Evolutionary conservation across 345 rosid genomes (phyloP), one percentile per base, ranked within the genome.

Genomic region (Eucalyptus marginata): DNA sequence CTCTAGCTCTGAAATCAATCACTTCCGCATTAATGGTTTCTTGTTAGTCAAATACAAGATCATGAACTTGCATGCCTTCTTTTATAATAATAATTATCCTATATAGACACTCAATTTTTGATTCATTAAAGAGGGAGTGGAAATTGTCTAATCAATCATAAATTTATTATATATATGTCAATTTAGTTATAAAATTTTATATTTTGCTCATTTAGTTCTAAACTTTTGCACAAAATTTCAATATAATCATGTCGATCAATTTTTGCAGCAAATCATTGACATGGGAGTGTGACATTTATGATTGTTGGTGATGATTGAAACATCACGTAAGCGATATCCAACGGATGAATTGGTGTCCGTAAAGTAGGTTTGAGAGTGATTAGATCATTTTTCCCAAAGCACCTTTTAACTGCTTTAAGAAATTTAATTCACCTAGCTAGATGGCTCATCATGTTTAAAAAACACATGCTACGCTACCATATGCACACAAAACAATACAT

Each of bases 211-310:
- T 14, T 4, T 64, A 64, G 1, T 0, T 3, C 0, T 64, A 2
- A n/a, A n/a, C 0, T n/a, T 64, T n/a, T 7, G 0, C 1, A 0
- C 5, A 1, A 64, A 64, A n/a, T 64, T 64, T 0, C 0, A 64
- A 7, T 64, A 3, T 64, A 15, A 14, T 64, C 1, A n/a, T 64
- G 0, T 14, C 0, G 1, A n/a, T 8, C 36, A 14, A 7, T 64
- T n/a, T 64, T n/a, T n/a, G 11, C 0, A 3, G 0, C 5, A n/a
- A 64, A 64, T 64, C 36, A n/a, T n/a, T 64, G 2, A 15, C 8
- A 3, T 14, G 10, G 10, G 0, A n/a, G 5, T 0, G 5, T 14
- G 10, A 8, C 10, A 13, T n/a, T 8, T 64, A n/a, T 7, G 36
- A 64, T 0, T 14, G 5, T 4, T 3, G 18, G 5, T 64, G 5